Conservation (phyloP, 192 early-diverging fungal species). For the Coemansia sp. region DNA sequence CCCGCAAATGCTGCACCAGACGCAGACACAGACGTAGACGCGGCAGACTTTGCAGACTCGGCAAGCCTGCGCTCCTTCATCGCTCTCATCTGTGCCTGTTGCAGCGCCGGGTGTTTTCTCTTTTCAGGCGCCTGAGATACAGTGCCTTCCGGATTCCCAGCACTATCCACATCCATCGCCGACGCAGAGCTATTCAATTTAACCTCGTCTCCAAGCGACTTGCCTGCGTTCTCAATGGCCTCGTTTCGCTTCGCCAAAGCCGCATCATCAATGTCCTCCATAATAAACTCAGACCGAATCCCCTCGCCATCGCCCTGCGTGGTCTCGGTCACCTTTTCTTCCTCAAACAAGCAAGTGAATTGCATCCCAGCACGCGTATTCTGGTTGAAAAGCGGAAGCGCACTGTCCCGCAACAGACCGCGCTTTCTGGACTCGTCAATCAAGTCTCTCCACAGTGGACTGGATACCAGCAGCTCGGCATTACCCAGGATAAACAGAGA, state of each 20-base stretch:
- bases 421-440: slow-evolving; percentile 59
- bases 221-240: no score
- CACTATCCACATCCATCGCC: no score
- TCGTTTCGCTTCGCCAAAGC: slow-evolving; percentile 14
- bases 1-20: no score
- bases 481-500: slow-evolving; percentile 84
- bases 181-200: no score
- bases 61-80: no score
- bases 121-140: no score
- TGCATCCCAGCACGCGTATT: background rate
- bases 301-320: slow-evolving; percentile 33
- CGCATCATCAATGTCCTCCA: slow-evolving; percentile 23
- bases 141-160: no score
- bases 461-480: slow-evolving; percentile 54
- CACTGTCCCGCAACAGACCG: slow-evolving; percentile 9
- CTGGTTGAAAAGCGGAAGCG: slow-evolving; percentile 31
- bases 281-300: slow-evolving; percentile 28
- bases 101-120: no score
- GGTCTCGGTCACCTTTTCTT: background rate
- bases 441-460: slow-evolving; percentile 70
- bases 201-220: no score
- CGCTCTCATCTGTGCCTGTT: no score
- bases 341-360: slow-evolving; percentile 8
- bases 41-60: no score
- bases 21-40: no score